phyloP scores from a whole-genome alignment of 2,329 filamentous ascomycete genomes.

The Drechslerella coelobrocha region DNA sequence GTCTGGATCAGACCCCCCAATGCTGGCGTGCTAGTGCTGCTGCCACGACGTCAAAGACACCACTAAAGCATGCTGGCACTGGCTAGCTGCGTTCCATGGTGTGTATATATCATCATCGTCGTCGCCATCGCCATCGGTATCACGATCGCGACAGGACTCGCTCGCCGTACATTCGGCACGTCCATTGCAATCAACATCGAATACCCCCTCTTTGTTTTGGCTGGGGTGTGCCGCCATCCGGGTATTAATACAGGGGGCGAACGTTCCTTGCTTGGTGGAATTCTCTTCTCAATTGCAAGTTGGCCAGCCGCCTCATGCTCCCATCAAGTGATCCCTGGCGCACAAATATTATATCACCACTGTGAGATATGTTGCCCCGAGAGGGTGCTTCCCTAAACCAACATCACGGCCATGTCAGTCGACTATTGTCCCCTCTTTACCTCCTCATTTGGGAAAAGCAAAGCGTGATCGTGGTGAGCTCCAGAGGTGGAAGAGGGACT shows the following conservation, averaged over 20 bases:
- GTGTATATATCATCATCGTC: too few relatives aligned
- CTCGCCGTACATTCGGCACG: not conserved
- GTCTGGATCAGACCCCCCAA: too few relatives aligned
- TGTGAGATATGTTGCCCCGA: too few relatives aligned
- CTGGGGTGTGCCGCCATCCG: slow-evolving; percentile 3
- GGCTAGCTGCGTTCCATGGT: too few relatives aligned
- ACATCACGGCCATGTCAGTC: not conserved
- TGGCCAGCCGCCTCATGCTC: not conserved
- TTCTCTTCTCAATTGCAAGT: too few relatives aligned
- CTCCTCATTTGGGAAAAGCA: not conserved
- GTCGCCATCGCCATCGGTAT: not conserved
- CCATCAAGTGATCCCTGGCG: slow-evolving; percentile 7
- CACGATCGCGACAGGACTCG: too few relatives aligned
- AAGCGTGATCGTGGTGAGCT: not conserved
- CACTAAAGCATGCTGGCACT: too few relatives aligned
- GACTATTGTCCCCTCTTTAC: not conserved
- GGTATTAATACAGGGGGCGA: not conserved
- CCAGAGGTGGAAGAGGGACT: too few relatives aligned
- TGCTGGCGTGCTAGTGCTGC: too few relatives aligned
- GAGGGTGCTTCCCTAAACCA: too few relatives aligned
- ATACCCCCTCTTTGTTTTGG: not conserved
- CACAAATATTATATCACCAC: too few relatives aligned
- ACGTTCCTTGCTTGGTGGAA: not conserved
- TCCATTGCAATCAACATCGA: not conserved
- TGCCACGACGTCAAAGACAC: too few relatives aligned